These are phyloP conservation scores for Barnettozyma pratensis DNA, from an alignment of 805 yeast species.

Conservation along the genomic window DNA sequence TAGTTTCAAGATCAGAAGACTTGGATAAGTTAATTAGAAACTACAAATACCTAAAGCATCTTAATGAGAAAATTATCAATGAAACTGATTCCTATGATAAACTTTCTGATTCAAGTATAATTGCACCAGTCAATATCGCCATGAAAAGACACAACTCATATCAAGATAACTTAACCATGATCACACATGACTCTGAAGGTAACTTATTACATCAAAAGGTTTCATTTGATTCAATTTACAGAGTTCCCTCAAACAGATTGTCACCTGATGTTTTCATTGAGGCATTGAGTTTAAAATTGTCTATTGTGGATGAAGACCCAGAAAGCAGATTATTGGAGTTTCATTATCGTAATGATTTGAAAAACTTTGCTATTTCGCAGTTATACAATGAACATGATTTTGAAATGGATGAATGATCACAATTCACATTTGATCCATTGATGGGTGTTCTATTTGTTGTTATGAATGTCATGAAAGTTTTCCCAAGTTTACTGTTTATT, in stretches of 20 bases:
- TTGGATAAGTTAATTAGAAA: conserved; percentile 13
- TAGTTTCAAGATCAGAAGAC: conserved; percentile 11
- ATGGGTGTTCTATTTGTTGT: too few relatives aligned
- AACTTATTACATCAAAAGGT: conserved; percentile 1
- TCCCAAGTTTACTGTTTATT: too few relatives aligned
- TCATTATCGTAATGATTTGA: conserved; percentile 13
- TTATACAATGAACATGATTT: conserved; percentile 2
- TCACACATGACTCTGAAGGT: background rate
- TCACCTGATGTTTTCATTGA: conserved; percentile 5
- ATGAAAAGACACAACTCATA: conserved; percentile 16
- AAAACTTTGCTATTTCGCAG: conserved; percentile 10
- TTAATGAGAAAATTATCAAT: conserved; percentile 1
- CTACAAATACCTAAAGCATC: conserved; percentile 33
- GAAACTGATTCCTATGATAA: too few relatives aligned
- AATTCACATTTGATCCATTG: too few relatives aligned
- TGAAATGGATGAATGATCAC: background rate
- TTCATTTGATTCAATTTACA: background rate
- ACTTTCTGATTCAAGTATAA: too few relatives aligned
- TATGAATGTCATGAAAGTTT: too few relatives aligned
- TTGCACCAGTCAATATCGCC: background rate
- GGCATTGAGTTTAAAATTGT: conserved; percentile 4
- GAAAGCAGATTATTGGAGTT: conserved; percentile 13
- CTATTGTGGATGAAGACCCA: conserved; percentile 8
- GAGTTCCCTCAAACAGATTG: background rate
- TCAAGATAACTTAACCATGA: conserved; percentile 1